Evolutionary conservation across 495 filamentous ascomycete species (phyloP).

Genomic region (Apodospora peruviana): DNA sequence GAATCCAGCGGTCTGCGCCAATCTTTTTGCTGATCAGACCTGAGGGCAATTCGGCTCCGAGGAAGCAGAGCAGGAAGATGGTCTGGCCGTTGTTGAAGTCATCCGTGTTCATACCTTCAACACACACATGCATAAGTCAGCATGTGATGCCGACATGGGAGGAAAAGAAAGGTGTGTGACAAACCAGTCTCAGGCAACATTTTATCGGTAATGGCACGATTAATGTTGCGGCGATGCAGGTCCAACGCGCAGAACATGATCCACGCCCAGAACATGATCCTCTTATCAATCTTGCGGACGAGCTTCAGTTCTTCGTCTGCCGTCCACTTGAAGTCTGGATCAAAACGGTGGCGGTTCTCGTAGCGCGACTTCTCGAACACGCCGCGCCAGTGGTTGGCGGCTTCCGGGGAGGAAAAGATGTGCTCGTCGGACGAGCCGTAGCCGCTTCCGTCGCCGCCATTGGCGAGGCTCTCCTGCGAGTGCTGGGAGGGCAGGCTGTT

Average conservation of each 20-base stretch:
- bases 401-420: conserved; percentile 21
- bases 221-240: conserved; percentile 68
- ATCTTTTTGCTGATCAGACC: conserved; percentile 67
- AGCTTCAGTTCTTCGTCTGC: conserved; percentile 43
- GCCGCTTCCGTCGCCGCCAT: conserved; percentile 21
- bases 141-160: background rate
- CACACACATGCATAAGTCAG: background rate
- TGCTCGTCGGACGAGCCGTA: conserved; percentile 32
- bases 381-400: conserved; percentile 21
- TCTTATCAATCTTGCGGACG: conserved; percentile 38
- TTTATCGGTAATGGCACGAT: conserved; percentile 66
- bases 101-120: conserved; percentile 54
- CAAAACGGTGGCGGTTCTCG: conserved; percentile 54
- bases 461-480: conserved; percentile 5
- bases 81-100: conserved; percentile 71
- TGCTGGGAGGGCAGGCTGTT: background rate
- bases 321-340: conserved; percentile 43
- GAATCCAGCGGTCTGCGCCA: conserved; percentile 76
- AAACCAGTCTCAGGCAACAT: conserved; percentile 46
- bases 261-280: conserved; percentile 53
- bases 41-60: conserved; percentile 66
- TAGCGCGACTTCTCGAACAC: conserved; percentile 34
- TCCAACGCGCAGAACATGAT: conserved; percentile 76
- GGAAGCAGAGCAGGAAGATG: conserved; percentile 61
- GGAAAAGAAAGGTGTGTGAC: conserved; percentile 16